These are phyloP conservation scores for Jamesozyma rosinii DNA, from an alignment of 805 yeast genomes.

Conservation along the genomic window DNA sequence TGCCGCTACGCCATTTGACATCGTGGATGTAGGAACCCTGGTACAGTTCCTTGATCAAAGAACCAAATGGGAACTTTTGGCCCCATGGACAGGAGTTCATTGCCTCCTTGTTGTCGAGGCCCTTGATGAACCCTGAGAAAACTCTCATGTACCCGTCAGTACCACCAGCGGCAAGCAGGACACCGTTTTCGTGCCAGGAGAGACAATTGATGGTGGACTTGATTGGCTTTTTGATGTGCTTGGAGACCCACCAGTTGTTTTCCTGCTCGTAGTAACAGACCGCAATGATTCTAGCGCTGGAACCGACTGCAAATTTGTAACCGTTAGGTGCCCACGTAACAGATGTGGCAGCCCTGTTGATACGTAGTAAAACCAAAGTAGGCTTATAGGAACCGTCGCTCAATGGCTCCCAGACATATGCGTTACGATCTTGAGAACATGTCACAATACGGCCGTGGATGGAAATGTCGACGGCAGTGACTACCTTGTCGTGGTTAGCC, in stretches of 20 bases:
- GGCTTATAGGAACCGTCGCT: slow-evolving; percentile 62
- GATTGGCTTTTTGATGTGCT: slow-evolving; percentile 92
- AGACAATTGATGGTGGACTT: slow-evolving; percentile 75
- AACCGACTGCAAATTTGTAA: slow-evolving; percentile 92
- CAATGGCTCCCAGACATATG: slow-evolving; percentile 86
- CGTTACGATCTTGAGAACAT: slow-evolving; percentile 95
- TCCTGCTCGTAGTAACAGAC: slow-evolving; percentile 93
- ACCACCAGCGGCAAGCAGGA: slow-evolving; percentile 80
- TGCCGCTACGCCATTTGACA: slow-evolving; percentile 73
- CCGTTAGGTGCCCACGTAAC: slow-evolving; percentile 95
- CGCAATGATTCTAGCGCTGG: slow-evolving; percentile 88
- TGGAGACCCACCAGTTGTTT: slow-evolving; percentile 99
- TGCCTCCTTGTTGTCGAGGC: slow-evolving; percentile 58
- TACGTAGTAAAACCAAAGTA: slow-evolving; percentile 82
- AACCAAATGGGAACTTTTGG: slow-evolving; percentile 88
- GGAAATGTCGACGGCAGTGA: slow-evolving; percentile 90
- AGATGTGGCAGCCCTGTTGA: slow-evolving; percentile 89
- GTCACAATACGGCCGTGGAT: slow-evolving; percentile 85
- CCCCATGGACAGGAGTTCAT: slow-evolving; percentile 75
- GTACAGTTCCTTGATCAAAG: slow-evolving; percentile 38
- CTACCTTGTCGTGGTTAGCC: slow-evolving; percentile 82
- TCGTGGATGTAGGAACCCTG: slow-evolving; percentile 88
- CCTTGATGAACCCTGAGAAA: slow-evolving; percentile 80
- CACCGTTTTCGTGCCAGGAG: slow-evolving; percentile 91
- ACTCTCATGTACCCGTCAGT: slow-evolving; percentile 90